phyloP scores from a whole-genome alignment of 257 asterid species.

The Phtheirospermum japonicum region DNA sequence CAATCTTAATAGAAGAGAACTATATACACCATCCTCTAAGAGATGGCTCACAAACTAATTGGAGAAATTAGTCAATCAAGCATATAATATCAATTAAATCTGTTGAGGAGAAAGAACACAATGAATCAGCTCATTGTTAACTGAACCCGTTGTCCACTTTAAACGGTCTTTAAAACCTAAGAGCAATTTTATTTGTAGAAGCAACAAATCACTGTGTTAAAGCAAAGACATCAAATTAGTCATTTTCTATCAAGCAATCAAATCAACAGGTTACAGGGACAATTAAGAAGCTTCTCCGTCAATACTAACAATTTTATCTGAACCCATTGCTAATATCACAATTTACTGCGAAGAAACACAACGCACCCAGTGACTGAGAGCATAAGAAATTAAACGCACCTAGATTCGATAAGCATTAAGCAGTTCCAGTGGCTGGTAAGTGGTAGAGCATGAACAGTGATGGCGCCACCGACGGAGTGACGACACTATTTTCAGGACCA shows the following conservation, averaged over 20 bases:
- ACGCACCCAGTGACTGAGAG: too few species aligned
- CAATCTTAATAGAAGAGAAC: background rate
- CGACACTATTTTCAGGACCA: too few species aligned
- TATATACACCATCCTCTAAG: background rate
- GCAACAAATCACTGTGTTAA: background rate
- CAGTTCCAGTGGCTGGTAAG: too few species aligned
- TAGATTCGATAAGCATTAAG: too few species aligned
- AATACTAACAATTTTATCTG: background rate
- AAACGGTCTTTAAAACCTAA: background rate
- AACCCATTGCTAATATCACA: too few species aligned
- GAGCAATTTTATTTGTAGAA: background rate
- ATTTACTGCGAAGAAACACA: too few species aligned
- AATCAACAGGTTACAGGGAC: background rate
- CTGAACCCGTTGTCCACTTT: too few species aligned
- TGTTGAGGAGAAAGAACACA: background rate
- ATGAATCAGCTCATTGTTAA: too few species aligned
- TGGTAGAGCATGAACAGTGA: too few species aligned
- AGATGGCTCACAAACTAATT: background rate
- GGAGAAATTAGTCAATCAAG: background rate
- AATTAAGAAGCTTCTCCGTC: slow-evolving; percentile 1
- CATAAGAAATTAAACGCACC: too few species aligned
- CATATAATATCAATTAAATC: background rate
- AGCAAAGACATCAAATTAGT: background rate
- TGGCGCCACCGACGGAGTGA: too few species aligned
- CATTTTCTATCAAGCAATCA: background rate